Base-by-base conservation (phyloP, 2,329 filamentous ascomycete species). In the Tolypocladium nubicola region DNA sequence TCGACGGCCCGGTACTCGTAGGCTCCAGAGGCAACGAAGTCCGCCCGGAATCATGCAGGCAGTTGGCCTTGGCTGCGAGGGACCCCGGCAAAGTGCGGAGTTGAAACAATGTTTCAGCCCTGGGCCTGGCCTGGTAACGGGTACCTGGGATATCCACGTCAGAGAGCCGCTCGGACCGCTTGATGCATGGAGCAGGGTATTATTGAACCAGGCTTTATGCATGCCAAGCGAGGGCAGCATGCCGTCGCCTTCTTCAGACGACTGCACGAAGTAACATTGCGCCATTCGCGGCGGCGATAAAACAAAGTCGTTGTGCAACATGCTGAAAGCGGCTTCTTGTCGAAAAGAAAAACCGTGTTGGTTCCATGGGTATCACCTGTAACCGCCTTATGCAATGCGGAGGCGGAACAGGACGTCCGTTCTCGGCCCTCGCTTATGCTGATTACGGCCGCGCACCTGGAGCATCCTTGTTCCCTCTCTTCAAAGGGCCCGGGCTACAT, bases 51-150 rank as follows among this genome's bases (percentile, higher is more conserved):
- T 30, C 45, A 54, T 43, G 45, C 45, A 8, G 10, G 23, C 23
- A 6, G 10, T 30, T 16, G 8, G 33, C 14, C 23, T 16, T 47
- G 45, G 14, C 23, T 10, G 45, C 45, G 26, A 40, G 53, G 30
- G 38, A 19, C 23, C 26, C 38, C 38, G 23, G 53, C 13, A 41
- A 54, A 39, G 53, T 40, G 53, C 40, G 53, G 53, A 40, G 53
- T 41, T 54, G 53, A 54, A 54, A 54, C 53, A 54, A 16, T 54
- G 53, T 54, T 54, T 54, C 53, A 54, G 38, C 53, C 53, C 30
- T 43, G 38, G 41, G 23, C 23, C 10, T 19, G n/a, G 16, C 38
- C 38, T 33, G 26, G 26, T 1, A 30, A 30, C 26, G 38, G 39
- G 14, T 21, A 13, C 10, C 40, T 43, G 16, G 26, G 38, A 21